phyloP scores from a whole-genome alignment of 345 rosid species.

The Microthlaspi erraticum region DNA sequence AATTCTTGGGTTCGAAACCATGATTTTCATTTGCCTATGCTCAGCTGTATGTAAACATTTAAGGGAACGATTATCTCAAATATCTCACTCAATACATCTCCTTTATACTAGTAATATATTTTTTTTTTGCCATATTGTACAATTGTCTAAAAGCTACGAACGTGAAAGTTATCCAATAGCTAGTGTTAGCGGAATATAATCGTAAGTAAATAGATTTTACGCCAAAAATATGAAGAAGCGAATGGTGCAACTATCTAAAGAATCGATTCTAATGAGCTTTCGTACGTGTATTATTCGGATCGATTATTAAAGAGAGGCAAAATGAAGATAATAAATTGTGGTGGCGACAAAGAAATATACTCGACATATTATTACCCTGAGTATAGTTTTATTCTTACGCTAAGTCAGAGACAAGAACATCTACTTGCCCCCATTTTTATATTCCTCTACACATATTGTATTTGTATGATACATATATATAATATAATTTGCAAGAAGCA shows the following conservation, averaged over 20 bases:
- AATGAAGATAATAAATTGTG: constrained; percentile 1
- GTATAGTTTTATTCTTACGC: constrained; percentile 39
- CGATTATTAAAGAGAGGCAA: neutral
- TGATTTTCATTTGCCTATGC: neutral
- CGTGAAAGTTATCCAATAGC: neutral
- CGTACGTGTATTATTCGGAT: constrained; percentile 40
- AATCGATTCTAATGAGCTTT: constrained; percentile 37
- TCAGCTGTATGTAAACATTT: neutral
- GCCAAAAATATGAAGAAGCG: constrained; percentile 12
- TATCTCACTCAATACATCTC: neutral
- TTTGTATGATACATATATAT: neutral
- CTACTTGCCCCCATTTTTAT: constrained; percentile 37
- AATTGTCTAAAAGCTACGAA: neutral
- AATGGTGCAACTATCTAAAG: constrained; percentile 34
- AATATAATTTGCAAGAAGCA: constrained; percentile 21
- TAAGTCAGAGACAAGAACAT: constrained; percentile 35
- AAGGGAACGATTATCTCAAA: neutral
- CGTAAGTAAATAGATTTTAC: neutral
- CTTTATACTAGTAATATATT: neutral
- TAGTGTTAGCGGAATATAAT: constrained; percentile 20
- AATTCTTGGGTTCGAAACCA: neutral
- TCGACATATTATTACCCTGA: constrained; percentile 19
- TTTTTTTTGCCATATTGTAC: neutral
- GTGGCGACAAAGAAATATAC: constrained; percentile 23
- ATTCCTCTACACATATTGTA: constrained; percentile 25